Percentiles rank a stretch among this genome's conserved stretches.
Evolutionary conservation across 208 protist genomes (phyloP).

Genomic region (Acanthamoeba sp.): DNA sequence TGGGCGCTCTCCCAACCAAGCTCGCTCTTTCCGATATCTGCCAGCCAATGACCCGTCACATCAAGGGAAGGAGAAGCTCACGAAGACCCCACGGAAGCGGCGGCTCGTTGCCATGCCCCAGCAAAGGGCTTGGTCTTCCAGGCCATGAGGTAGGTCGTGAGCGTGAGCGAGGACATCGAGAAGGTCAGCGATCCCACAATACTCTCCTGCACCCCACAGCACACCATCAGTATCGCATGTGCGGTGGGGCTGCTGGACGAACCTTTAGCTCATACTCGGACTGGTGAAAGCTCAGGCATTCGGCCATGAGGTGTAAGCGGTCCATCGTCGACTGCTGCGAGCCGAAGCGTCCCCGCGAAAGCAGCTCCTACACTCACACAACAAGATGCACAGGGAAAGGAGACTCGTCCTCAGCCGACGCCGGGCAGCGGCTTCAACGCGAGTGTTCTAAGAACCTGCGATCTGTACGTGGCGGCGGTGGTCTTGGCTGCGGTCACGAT

Average conservation of each 20-base stretch:
- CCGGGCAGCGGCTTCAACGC: not conserved
- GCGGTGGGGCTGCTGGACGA: too few species aligned
- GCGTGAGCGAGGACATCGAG: constrained; percentile 43
- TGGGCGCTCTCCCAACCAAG: not conserved
- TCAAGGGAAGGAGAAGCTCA: not conserved
- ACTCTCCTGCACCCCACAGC: not conserved
- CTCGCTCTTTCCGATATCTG: too few species aligned
- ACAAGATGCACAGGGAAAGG: too few species aligned
- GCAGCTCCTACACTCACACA: not conserved
- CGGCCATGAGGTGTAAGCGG: constrained; percentile 14
- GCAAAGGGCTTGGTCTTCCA: constrained; percentile 54
- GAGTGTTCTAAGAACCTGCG: not conserved
- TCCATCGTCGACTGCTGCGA: constrained; percentile 55
- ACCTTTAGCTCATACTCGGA: constrained; percentile 60
- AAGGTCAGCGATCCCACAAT: constrained; percentile 19
- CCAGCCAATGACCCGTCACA: too few species aligned
- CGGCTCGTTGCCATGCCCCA: not conserved
- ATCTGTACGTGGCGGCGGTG: not conserved
- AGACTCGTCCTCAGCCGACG: too few species aligned
- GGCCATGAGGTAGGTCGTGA: constrained; percentile 20
- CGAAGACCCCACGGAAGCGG: not conserved
- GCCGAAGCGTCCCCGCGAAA: not conserved
- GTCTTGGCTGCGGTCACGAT: not conserved
- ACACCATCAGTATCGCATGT: too few species aligned
- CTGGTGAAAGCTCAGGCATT: constrained; percentile 1